These are phyloP conservation scores for Cardiospermum halicacabum DNA, from an alignment of 345 rosid species.

Conservation along the genomic window DNA sequence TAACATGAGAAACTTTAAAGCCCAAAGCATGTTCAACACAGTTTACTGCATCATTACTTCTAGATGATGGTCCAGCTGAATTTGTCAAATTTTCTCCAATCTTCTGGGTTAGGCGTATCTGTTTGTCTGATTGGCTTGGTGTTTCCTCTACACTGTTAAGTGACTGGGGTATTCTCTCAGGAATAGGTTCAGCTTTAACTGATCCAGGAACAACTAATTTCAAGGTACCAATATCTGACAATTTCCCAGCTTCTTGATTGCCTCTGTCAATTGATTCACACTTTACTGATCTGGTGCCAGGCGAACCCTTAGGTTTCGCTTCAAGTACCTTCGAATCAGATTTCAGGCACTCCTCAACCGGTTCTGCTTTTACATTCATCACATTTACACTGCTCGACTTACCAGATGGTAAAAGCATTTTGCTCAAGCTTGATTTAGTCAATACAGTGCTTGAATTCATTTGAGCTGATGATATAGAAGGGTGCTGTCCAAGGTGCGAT, in stretches of 20 bases:
- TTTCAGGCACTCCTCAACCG: slow-evolving; percentile 38
- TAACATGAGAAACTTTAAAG: slow-evolving; percentile 14
- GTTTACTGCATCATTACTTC: slow-evolving; percentile 11
- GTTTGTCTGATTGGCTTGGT: slow-evolving; percentile 22
- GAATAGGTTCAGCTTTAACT: slow-evolving; percentile 49
- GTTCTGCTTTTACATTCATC: slow-evolving; percentile 54
- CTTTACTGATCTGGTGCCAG: slow-evolving; percentile 31
- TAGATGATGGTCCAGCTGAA: slow-evolving; percentile 24
- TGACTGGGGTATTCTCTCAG: slow-evolving; percentile 27
- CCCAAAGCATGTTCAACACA: slow-evolving; percentile 12
- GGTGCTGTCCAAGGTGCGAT: slow-evolving; percentile 19
- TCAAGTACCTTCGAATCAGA: slow-evolving; percentile 19
- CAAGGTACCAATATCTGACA: slow-evolving; percentile 18
- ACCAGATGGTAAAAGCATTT: slow-evolving; percentile 17
- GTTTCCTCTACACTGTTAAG: slow-evolving; percentile 24
- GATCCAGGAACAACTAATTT: slow-evolving; percentile 28
- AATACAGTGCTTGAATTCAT: slow-evolving; percentile 13
- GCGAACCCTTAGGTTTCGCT: slow-evolving; percentile 9
- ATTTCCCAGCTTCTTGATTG: slow-evolving; percentile 18
- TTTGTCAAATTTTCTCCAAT: slow-evolving; percentile 16
- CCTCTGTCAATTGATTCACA: slow-evolving; percentile 34
- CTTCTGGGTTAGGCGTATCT: slow-evolving; percentile 10
- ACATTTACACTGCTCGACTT: slow-evolving; percentile 21
- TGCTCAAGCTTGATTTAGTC: slow-evolving; percentile 18
- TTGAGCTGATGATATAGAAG: slow-evolving; percentile 26